Base-by-base conservation (phyloP, 805 yeast genomes). In the Danielia oregonensis region DNA sequence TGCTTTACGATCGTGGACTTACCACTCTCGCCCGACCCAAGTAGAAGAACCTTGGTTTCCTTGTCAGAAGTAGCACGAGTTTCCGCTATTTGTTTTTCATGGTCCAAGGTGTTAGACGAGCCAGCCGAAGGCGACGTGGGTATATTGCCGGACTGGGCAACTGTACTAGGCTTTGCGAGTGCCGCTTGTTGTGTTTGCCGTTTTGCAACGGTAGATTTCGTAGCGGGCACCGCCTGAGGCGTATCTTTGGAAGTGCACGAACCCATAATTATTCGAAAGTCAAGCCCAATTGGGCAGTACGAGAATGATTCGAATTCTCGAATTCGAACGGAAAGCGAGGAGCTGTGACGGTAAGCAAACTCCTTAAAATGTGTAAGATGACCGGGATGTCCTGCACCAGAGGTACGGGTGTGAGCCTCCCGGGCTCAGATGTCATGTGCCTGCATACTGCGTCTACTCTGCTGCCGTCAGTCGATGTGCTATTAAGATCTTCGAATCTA, bases 21-120 rank as follows among this genome's bases (percentile, higher is more conserved):
- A 4, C 94, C 94, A 42, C 81, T 71, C 52, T 84, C 94, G 11
- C 97, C 98, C 0, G 96, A 84, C 4, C 98, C 93, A 31, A 84
- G 61, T 22, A 89, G 66, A 24, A 89, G 65, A 30, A 89, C 79
- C 55, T 88, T 88, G 35, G 80, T 78, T 39, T 78, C 85, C 42
- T 71, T 55, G 17, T 46, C 54, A 18, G 36, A 42, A 3, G 43
- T 39, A 10, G 30, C 12, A 12, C 16, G 16, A 7, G 14, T 17
- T 23, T 28, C 17, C n/a, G n/a, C 13, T 4, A 5, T 9, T 11
- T 12, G 28, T 16, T 28, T 28, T 11, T 28, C 30, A 13, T 28
- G 30, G 6, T 28, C 30, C n/a, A 6, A 16, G 6, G 17, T 19
- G 13, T 35, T 36, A 26, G 48, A 41, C 3, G 46, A 41, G 19